A percentile compares a stretch with the other conserved stretches of the same genome.
These are phyloP conservation scores for Prinsepia uniflora DNA, from an alignment of 306 rosid species.

Conservation along the genomic window DNA sequence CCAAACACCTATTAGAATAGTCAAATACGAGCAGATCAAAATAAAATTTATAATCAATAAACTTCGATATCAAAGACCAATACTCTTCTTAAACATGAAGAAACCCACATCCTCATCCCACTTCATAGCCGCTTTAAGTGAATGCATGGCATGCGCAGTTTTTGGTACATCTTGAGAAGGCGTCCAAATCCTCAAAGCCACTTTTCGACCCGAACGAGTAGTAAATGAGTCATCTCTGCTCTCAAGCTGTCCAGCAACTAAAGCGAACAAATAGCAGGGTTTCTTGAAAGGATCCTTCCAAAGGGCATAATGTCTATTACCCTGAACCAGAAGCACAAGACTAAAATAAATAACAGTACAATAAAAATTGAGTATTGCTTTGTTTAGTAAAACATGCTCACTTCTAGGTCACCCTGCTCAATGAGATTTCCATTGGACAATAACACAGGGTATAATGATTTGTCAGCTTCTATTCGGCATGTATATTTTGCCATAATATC, in stretches of 20 bases:
- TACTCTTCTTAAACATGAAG: constrained; percentile 18
- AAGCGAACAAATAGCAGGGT: constrained; percentile 97
- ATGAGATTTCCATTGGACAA: constrained; percentile 91
- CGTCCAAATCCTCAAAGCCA: constrained; percentile 91
- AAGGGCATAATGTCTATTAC: constrained; percentile 79
- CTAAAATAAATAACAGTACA: constrained; percentile 18
- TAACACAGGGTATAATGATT: constrained; percentile 80
- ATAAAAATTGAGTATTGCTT: constrained; percentile 13
- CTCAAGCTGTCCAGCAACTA: constrained; percentile 89
- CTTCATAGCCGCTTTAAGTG: constrained; percentile 94
- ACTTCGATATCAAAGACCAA: constrained; percentile 17
- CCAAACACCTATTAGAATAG: constrained; percentile 72
- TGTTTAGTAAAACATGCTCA: constrained; percentile 30
- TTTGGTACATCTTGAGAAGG: constrained; percentile 78
- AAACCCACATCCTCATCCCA: constrained; percentile 97
- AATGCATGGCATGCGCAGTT: constrained; percentile 96
- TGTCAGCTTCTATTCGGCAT: constrained; percentile 78
- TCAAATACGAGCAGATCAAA: constrained; percentile 23
- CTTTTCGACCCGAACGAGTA: constrained; percentile 75
- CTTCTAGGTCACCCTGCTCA: constrained; percentile 86
- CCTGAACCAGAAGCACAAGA: constrained; percentile 49
- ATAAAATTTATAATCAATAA: constrained; percentile 22
- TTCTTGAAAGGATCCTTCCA: constrained; percentile 99
- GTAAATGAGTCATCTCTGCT: constrained; percentile 77
- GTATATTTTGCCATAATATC: constrained; percentile 96